Evolutionary conservation across 805 yeast genomes (phyloP).

Genomic region (Metschnikowia orientalis): DNA sequence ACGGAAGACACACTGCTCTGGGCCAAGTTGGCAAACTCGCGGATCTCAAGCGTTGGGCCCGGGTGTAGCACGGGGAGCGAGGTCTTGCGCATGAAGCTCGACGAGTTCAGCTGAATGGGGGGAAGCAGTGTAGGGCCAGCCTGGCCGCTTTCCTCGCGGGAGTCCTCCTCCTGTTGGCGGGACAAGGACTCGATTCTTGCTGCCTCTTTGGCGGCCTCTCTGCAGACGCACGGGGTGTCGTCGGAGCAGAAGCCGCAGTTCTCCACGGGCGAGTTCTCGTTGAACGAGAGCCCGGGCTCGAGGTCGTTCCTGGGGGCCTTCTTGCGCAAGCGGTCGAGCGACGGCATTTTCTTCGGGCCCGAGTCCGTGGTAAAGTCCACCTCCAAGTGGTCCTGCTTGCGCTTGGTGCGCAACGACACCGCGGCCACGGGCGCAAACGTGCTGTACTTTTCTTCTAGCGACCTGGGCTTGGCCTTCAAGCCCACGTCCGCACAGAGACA

Average conservation of each 20-base stretch:
- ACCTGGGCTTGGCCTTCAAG: slow-evolving; percentile 23
- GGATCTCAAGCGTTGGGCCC: slow-evolving; percentile 54
- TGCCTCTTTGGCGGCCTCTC: slow-evolving; percentile 63
- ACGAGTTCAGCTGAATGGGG: slow-evolving; percentile 32
- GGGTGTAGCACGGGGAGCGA: slow-evolving; percentile 58
- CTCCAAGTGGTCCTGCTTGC: slow-evolving; percentile 26
- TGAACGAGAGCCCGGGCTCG: slow-evolving; percentile 19
- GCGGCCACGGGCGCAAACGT: slow-evolving; percentile 60
- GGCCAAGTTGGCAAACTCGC: slow-evolving; percentile 38
- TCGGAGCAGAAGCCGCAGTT: slow-evolving; percentile 94
- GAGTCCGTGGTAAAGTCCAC: slow-evolving; percentile 54
- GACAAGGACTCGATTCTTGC: slow-evolving; percentile 32
- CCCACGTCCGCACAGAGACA: slow-evolving; percentile 62
- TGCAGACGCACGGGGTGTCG: slow-evolving; percentile 87
- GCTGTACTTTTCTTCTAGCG: slow-evolving; percentile 32
- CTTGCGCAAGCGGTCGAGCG: slow-evolving; percentile 28
- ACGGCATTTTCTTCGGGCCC: slow-evolving; percentile 34
- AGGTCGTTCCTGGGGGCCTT: slow-evolving; percentile 5
- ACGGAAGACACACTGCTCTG: slow-evolving; percentile 38
- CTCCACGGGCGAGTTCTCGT: slow-evolving; percentile 53
- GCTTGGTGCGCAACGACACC: slow-evolving; percentile 47
- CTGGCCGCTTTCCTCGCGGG: slow-evolving; percentile 27
- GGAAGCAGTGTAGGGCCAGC: slow-evolving; percentile 35
- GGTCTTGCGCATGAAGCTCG: slow-evolving; percentile 24
- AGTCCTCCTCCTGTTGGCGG: slow-evolving; percentile 13